Conservation (phyloP, 306 rosid genomes). For the Malus sieversii region DNA sequence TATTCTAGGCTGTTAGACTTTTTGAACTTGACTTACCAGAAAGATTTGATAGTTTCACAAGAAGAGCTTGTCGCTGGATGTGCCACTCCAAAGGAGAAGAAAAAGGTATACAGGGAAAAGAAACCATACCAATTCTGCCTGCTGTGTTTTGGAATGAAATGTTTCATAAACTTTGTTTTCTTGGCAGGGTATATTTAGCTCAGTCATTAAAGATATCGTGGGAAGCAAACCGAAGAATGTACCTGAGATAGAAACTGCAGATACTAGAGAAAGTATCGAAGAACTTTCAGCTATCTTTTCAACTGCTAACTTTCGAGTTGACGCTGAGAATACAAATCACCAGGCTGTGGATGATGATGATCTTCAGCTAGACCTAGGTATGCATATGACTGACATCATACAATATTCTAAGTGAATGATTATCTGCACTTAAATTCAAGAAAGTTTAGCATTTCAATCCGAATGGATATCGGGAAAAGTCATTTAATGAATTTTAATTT, state of each 20-base stretch:
- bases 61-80: slow-evolving; percentile 31
- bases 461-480: background rate
- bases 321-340: slow-evolving; percentile 34
- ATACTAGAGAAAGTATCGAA: slow-evolving; percentile 41
- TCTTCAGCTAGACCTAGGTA: slow-evolving; percentile 55
- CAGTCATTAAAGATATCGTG: slow-evolving; percentile 71
- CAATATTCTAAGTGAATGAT: background rate
- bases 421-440: background rate
- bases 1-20: slow-evolving; percentile 56
- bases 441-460: background rate
- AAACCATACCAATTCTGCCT: background rate
- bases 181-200: slow-evolving; percentile 66
- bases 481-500: background rate
- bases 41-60: slow-evolving; percentile 36
- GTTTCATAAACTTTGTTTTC: background rate
- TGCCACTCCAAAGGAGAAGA: slow-evolving; percentile 57
- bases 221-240: slow-evolving; percentile 57
- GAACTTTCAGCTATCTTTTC: slow-evolving; percentile 60
- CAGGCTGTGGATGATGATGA: slow-evolving; percentile 30
- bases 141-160: background rate
- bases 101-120: slow-evolving; percentile 43
- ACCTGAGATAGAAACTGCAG: slow-evolving; percentile 47
- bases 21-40: slow-evolving; percentile 41
- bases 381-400: background rate
- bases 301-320: slow-evolving; percentile 40